Conservation (phyloP, 1,284 basidiomycete species). For the Ceratobasidium sp. region DNA sequence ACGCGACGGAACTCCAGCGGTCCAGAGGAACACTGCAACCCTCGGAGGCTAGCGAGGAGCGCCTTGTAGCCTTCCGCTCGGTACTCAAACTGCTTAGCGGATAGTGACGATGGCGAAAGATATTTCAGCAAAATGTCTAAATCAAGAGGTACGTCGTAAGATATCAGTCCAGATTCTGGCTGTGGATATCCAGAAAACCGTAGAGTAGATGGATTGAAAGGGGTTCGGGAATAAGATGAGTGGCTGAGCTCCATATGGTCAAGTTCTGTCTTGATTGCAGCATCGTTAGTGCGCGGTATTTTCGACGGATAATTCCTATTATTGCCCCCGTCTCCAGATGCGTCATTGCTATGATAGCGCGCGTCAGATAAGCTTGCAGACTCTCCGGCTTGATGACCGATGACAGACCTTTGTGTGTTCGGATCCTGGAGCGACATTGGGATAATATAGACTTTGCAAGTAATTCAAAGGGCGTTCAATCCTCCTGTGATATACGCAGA, state of each 20-base stretch:
- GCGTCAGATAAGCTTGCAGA: no score
- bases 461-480: no score
- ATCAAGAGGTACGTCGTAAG: background rate
- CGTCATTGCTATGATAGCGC: no score
- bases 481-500: background rate
- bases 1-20: background rate
- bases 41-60: background rate
- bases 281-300: no score
- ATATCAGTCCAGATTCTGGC: background rate
- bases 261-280: background rate
- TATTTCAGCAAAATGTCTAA: background rate
- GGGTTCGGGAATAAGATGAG: background rate
- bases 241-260: background rate
- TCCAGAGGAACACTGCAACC: background rate
- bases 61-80: background rate
- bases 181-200: background rate
- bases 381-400: no score
- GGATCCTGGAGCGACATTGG: no score
- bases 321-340: no score
- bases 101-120: background rate
- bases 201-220: background rate
- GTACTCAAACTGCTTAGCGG: background rate
- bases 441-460: background rate
- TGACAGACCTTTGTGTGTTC: no score
- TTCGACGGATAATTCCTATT: no score